phyloP scores from a whole-genome alignment of 768 basidiomycete species.

The Pisolithus sp. region DNA sequence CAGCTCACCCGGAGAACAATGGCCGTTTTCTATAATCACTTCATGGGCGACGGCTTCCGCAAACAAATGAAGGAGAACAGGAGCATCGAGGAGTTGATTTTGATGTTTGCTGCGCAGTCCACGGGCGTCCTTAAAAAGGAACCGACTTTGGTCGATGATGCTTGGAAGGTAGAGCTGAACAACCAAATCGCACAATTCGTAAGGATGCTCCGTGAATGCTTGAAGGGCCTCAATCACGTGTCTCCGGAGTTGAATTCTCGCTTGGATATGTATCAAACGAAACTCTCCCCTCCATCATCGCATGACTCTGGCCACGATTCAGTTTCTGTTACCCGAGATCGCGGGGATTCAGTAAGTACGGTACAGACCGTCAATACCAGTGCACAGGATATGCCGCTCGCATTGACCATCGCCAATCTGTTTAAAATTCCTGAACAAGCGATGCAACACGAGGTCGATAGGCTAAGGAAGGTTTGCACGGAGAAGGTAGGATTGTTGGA shows the following conservation, averaged over 20 bases:
- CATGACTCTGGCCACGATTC: conserved; percentile 67
- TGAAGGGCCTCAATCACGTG: conserved; percentile 67
- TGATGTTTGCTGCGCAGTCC: conserved; percentile 92
- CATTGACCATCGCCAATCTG: conserved; percentile 57
- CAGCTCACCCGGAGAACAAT: conserved; percentile 85
- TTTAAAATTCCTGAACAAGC: conserved; percentile 70
- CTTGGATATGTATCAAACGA: conserved; percentile 77
- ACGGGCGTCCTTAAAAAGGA: conserved; percentile 87
- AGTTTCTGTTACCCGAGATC: conserved; percentile 49
- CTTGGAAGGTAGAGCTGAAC: conserved; percentile 91
- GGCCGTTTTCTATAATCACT: conserved; percentile 89
- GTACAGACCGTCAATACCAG: conserved; percentile 35
- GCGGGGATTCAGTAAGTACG: conserved; percentile 41
- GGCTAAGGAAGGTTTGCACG: conserved; percentile 55
- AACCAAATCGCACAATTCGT: conserved; percentile 89
- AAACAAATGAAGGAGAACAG: conserved; percentile 92
- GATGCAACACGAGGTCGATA: conserved; percentile 69
- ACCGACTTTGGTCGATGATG: conserved; percentile 72
- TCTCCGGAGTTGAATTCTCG: conserved; percentile 77
- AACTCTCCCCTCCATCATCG: conserved; percentile 59
- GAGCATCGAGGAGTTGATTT: conserved; percentile 94
- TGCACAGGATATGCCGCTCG: conserved; percentile 74
- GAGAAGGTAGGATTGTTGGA: conserved; percentile 52
- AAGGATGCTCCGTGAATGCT: conserved; percentile 74
- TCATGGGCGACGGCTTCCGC: conserved; percentile 78